phyloP scores from a whole-genome alignment of 441 rosid genomes.

The Cnidoscolus chayamansa region DNA sequence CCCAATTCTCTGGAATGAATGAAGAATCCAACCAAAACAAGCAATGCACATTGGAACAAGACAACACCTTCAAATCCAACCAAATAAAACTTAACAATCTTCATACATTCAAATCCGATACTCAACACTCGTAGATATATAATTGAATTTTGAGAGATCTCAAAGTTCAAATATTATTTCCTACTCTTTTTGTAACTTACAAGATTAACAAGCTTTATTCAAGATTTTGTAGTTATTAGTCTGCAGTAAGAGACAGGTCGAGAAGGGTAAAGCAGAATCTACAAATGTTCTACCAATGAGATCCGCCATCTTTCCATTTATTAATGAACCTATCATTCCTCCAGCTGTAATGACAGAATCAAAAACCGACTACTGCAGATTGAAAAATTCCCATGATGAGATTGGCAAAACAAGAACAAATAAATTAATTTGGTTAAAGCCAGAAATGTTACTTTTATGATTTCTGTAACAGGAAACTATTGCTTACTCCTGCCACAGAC shows the following conservation, averaged over 20 bases:
- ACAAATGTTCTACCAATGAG: constrained; percentile 37
- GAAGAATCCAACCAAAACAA: constrained; percentile 39
- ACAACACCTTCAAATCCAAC: constrained; percentile 24
- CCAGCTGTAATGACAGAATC: constrained; percentile 42
- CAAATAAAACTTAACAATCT: neutral
- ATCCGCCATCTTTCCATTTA: constrained; percentile 38
- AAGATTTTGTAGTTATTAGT: neutral
- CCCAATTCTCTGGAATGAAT: constrained; percentile 26
- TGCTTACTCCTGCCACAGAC: constrained; percentile 36
- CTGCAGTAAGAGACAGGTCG: neutral
- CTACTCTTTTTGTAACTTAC: too few relatives aligned
- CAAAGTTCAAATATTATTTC: too few relatives aligned
- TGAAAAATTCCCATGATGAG: neutral
- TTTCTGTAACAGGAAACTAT: neutral
- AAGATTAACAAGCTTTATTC: too few relatives aligned
- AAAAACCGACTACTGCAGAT: constrained; percentile 39
- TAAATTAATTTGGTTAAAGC: neutral
- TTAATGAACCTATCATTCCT: constrained; percentile 37
- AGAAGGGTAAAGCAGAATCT: constrained; percentile 6
- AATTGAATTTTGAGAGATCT: too few relatives aligned
- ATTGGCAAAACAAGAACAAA: neutral
- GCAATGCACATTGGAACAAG: constrained; percentile 28
- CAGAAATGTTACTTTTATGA: neutral
- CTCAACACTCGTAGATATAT: too few relatives aligned
- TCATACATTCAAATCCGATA: neutral